Percentiles rank a stretch among this genome's conserved stretches.
Evolutionary conservation across 1,284 basidiomycete genomes (phyloP).

Genomic region (Ustilago cynodontis): DNA sequence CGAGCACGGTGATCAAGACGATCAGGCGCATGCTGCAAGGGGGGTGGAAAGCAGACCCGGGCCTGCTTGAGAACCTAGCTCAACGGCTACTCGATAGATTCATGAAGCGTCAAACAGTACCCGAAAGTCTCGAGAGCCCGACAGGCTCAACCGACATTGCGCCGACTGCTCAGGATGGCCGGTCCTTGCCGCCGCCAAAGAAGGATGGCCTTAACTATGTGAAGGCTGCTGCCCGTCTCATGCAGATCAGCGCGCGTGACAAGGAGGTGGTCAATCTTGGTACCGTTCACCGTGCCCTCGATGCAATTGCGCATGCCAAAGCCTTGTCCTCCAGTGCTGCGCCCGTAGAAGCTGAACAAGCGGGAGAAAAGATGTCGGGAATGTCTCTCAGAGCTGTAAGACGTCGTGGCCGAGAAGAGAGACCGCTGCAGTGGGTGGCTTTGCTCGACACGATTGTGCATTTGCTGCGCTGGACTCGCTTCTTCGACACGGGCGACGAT

Average conservation of each 20-base stretch:
- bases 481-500: slow-evolving; percentile 44
- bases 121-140: not conserved
- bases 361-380: not conserved
- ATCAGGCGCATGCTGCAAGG: slow-evolving; percentile 7
- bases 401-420: slow-evolving; percentile 7
- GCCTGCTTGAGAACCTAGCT: slow-evolving; percentile 28
- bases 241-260: slow-evolving; percentile 16
- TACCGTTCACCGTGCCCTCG: slow-evolving; percentile 25
- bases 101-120: not conserved
- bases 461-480: slow-evolving; percentile 35
- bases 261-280: slow-evolving; percentile 35
- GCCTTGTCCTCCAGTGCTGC: not conserved
- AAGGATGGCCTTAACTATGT: slow-evolving; percentile 12
- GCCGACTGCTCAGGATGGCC: not conserved
- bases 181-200: not conserved
- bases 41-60: slow-evolving; percentile 22
- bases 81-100: slow-evolving; percentile 17
- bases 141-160: not conserved
- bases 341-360: not conserved
- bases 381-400: not conserved
- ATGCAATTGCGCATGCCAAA: slow-evolving; percentile 5
- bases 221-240: slow-evolving; percentile 20
- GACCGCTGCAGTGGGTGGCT: slow-evolving; percentile 20
- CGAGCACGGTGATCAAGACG: slow-evolving; percentile 7
- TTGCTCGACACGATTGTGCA: slow-evolving; percentile 33